phyloP scores from a whole-genome alignment of 2,329 filamentous ascomycete species.

The Fusarium bactridioides region DNA sequence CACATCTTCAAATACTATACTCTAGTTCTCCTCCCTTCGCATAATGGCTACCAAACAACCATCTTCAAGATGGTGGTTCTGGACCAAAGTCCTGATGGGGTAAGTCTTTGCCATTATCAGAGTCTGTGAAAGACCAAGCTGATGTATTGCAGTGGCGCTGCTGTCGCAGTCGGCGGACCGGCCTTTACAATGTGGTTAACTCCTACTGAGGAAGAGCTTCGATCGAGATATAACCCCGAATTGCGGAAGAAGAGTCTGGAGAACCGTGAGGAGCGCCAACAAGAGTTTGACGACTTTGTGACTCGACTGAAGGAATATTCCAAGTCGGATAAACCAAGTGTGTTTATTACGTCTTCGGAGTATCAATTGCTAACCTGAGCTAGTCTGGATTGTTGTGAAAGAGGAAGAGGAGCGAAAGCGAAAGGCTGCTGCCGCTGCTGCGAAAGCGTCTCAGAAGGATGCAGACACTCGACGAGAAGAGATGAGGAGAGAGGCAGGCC shows the following conservation, averaged over 20 bases:
- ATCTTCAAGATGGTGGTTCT: slow-evolving; percentile 61
- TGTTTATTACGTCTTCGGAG: slow-evolving; percentile 43
- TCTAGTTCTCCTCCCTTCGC: neutral
- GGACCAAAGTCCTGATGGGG: slow-evolving; percentile 75
- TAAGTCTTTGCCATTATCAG: slow-evolving; percentile 53
- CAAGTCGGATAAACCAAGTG: slow-evolving; percentile 91
- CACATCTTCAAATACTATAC: neutral
- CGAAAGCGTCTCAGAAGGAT: slow-evolving; percentile 50
- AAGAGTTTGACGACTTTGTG: slow-evolving; percentile 92
- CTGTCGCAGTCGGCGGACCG: slow-evolving; percentile 83
- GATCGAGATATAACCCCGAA: slow-evolving; percentile 92
- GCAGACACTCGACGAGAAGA: slow-evolving; percentile 56
- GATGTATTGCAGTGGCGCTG: slow-evolving; percentile 65
- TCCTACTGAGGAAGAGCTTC: slow-evolving; percentile 91
- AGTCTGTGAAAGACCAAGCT: slow-evolving; percentile 9
- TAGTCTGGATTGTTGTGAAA: slow-evolving; percentile 62
- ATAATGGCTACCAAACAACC: slow-evolving; percentile 54
- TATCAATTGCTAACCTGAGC: slow-evolving; percentile 15
- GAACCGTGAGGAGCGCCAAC: slow-evolving; percentile 74
- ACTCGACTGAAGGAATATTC: slow-evolving; percentile 84
- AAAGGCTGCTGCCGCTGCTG: slow-evolving; percentile 48
- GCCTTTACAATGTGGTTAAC: slow-evolving; percentile 80
- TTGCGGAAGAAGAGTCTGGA: slow-evolving; percentile 90
- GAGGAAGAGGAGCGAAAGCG: slow-evolving; percentile 56
- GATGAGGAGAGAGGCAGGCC: slow-evolving; percentile 58